phyloP scores from a whole-genome alignment of 768 basidiomycete genomes.

The Jaapia argillacea region DNA sequence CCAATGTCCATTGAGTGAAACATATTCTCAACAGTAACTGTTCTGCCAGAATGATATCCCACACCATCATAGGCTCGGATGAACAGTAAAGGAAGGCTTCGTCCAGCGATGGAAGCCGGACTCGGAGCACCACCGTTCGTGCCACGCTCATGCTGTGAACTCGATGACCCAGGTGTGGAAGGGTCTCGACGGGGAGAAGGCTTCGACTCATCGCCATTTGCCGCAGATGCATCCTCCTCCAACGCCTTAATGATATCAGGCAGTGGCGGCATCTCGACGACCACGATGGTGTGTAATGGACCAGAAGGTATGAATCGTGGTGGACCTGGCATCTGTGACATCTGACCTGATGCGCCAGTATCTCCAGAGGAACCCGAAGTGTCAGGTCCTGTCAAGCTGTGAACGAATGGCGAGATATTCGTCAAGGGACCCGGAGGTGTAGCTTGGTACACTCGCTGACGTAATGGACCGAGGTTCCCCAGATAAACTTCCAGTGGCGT shows the following conservation, averaged over 20 bases:
- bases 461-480: constrained; percentile 81
- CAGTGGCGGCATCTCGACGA: constrained; percentile 78
- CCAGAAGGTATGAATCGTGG: constrained; percentile 43
- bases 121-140: constrained; percentile 15
- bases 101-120: constrained; percentile 48
- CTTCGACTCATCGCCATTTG: constrained; percentile 6
- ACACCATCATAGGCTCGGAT: constrained; percentile 79
- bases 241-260: constrained; percentile 70
- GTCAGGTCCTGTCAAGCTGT: constrained; percentile 25
- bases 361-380: constrained; percentile 6
- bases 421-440: constrained; percentile 61
- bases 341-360: constrained; percentile 13
- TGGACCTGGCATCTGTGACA: constrained; percentile 17
- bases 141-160: too few species aligned
- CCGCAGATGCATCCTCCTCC: constrained; percentile 49
- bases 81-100: constrained; percentile 70
- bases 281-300: constrained; percentile 68
- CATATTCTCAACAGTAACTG: constrained; percentile 74
- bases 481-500: constrained; percentile 83
- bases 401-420: constrained; percentile 48
- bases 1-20: constrained; percentile 62
- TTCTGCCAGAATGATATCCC: constrained; percentile 82
- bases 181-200: neutral
- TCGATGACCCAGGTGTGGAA: constrained; percentile 1
- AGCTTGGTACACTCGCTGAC: constrained; percentile 67